Evolutionary conservation across 306 rosid species (phyloP), one percentile per base, ranked within the genome.

Genomic region (Lathyrus aphaca): DNA sequence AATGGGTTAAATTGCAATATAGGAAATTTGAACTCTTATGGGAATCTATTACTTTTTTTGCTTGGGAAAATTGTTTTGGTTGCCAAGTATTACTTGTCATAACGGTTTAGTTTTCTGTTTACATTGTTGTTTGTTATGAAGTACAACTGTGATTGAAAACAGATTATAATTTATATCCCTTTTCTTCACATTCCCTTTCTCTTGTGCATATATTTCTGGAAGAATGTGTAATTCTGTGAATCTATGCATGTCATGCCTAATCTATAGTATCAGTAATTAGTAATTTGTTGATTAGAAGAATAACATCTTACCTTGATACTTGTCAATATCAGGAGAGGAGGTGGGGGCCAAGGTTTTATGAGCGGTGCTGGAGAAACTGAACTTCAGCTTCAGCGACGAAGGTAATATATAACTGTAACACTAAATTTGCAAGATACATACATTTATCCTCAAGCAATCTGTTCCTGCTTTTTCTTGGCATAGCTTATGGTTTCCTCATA

Each of bases 301-400:
- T 62, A 30, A 42, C 53, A 70, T 67, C 67, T 70, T 45, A 77
- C 48, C 37, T 60, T 35, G 30, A 35, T 67, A 17, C 64, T 43
- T 63, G 42, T 62, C 66, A 60, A 69, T 78, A 75, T 74, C 87
- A 94, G 97, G 95, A 88, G 92, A 87, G 97, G 97, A 76, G 82
- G 89, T 50, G 99, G 97, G 32, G 99, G 97, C 3, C 95, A 82
- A 72, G 99, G 99, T 54, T 94, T 94, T 81, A 82, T 87, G 46
- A 87, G 99, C 69, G 97, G 99, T 77, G 92, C 97, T n/a, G 97
- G 97, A 87, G 97, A 94, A 85, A 91, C 96, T 59, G 97, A 94
- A 79, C 96, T 91, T 80, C 96, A 94, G 69, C 99, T 94, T 79
- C 97, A 94, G 76, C 84, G 95, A 30, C 82, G 91, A 79, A 94